Evolutionary conservation across 1,284 basidiomycete genomes (phyloP).

Genomic region (Rhizoctonia solani): DNA sequence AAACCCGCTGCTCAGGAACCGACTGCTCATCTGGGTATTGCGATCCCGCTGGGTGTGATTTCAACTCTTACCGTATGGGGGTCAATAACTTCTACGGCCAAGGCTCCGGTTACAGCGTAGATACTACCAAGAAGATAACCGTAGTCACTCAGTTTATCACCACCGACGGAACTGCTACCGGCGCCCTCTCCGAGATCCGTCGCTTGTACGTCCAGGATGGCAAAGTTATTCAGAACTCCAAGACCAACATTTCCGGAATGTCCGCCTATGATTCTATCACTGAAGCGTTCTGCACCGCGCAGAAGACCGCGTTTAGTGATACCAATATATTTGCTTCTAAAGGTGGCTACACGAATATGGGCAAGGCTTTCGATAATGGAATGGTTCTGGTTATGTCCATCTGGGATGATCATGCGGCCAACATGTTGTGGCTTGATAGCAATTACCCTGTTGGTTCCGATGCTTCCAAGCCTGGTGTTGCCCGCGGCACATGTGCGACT

Average conservation of each 20-base stretch:
- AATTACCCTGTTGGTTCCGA: constrained; percentile 54
- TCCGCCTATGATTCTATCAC: constrained; percentile 47
- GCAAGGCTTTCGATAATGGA: constrained; percentile 52
- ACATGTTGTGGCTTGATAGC: constrained; percentile 64
- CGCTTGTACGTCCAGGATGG: constrained; percentile 60
- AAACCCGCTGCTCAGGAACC: constrained; percentile 37
- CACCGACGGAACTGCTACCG: constrained; percentile 51
- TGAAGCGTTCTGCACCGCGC: constrained; percentile 49
- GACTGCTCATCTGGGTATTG: constrained; percentile 42
- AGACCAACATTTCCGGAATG: constrained; percentile 45
- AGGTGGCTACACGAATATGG: constrained; percentile 55
- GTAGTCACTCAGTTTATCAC: constrained; percentile 62
- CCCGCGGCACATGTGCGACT: no score
- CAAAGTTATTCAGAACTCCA: constrained; percentile 56
- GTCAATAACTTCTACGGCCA: constrained; percentile 54
- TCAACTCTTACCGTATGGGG: constrained; percentile 61
- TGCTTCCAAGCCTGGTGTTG: constrained; percentile 54
- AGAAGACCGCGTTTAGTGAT: constrained; percentile 52
- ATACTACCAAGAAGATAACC: constrained; percentile 55
- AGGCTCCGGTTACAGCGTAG: constrained; percentile 53
- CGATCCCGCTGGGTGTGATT: constrained; percentile 57
- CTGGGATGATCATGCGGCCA: constrained; percentile 56
- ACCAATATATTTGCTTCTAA: constrained; percentile 52
- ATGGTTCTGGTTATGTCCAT: no score
- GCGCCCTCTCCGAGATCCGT: constrained; percentile 55